Evolutionary conservation across 2,329 filamentous ascomycete genomes (phyloP).

Genomic region (Fusarium sp.): DNA sequence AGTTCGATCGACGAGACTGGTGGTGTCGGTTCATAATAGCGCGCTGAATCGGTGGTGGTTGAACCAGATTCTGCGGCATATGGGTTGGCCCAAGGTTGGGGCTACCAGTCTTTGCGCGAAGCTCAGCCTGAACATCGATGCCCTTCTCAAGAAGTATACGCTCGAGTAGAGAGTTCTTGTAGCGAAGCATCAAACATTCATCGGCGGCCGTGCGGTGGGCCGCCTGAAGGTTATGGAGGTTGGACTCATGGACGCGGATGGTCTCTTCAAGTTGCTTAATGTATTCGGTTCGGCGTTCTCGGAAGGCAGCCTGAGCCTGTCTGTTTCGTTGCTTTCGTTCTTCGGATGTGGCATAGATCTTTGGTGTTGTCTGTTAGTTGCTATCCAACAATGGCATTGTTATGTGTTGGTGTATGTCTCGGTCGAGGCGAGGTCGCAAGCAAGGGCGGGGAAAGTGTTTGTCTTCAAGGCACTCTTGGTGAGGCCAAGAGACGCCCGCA

Average conservation of each 20-base stretch:
- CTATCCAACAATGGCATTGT: constrained; percentile 8
- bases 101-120: constrained; percentile 91
- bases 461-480: background rate
- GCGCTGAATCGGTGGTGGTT: constrained; percentile 81
- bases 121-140: constrained; percentile 96
- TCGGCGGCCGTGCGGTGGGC: constrained; percentile 95
- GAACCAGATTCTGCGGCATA: constrained; percentile 74
- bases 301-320: constrained; percentile 96
- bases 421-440: background rate
- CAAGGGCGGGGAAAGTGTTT: constrained; percentile 14
- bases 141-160: constrained; percentile 96
- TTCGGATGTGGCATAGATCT: constrained; percentile 99
- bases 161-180: constrained; percentile 97
- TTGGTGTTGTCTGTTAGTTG: constrained; percentile 30
- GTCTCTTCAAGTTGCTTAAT: constrained; percentile 99
- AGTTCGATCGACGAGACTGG: constrained; percentile 75
- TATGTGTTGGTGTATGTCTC: constrained; percentile 10
- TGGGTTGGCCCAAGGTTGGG: constrained; percentile 79
- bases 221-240: constrained; percentile 89
- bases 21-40: constrained; percentile 86
- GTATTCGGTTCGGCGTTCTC: constrained; percentile 96
- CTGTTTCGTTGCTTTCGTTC: constrained; percentile 98
- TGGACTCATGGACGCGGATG: constrained; percentile 96
- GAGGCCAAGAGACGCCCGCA: background rate
- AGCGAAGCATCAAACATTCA: constrained; percentile 97